These are phyloP conservation scores for Dianthus caryophyllus DNA, from an alignment of 148 eudicot species.

Conservation along the genomic window DNA sequence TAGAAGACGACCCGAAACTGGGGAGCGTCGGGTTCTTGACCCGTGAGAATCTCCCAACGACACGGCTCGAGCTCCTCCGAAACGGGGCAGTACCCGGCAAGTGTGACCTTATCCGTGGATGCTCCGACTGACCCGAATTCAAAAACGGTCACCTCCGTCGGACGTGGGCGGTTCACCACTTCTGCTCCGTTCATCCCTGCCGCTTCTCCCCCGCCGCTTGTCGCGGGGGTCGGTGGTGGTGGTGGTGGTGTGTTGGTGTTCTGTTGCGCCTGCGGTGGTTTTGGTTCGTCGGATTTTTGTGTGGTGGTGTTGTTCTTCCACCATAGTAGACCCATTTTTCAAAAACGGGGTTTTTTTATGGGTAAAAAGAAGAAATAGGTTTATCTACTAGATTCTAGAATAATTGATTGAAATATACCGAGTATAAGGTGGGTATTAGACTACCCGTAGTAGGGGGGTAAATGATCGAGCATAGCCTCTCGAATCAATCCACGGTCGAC, in stretches of 20 bases:
- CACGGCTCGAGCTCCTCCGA: constrained; percentile 85
- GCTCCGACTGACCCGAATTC: constrained; percentile 76
- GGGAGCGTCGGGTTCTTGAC: constrained; percentile 54
- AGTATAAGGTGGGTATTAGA: too few relatives aligned
- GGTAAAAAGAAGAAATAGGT: too few relatives aligned
- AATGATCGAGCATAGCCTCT: too few relatives aligned
- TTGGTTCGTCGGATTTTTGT: not conserved
- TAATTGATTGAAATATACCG: too few relatives aligned
- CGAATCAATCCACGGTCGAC: too few relatives aligned
- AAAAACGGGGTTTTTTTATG: not conserved
- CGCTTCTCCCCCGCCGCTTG: constrained; percentile 23
- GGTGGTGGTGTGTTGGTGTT: not conserved
- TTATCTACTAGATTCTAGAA: too few relatives aligned
- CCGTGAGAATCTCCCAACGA: constrained; percentile 82
- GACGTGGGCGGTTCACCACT: constrained; percentile 45
- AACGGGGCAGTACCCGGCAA: constrained; percentile 86
- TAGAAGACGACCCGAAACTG: constrained; percentile 71
- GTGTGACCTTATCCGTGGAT: constrained; percentile 66
- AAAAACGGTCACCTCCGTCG: constrained; percentile 51
- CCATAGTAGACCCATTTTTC: constrained; percentile 61
- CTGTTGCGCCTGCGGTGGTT: not conserved
- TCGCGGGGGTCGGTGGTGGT: not conserved
- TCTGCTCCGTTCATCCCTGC: constrained; percentile 47
- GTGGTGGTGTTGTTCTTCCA: constrained; percentile 26
- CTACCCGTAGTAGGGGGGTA: too few relatives aligned